These are phyloP conservation scores for Hymenoscyphus occultus DNA, from an alignment of 2,329 filamentous ascomycete species.

Conservation along the genomic window DNA sequence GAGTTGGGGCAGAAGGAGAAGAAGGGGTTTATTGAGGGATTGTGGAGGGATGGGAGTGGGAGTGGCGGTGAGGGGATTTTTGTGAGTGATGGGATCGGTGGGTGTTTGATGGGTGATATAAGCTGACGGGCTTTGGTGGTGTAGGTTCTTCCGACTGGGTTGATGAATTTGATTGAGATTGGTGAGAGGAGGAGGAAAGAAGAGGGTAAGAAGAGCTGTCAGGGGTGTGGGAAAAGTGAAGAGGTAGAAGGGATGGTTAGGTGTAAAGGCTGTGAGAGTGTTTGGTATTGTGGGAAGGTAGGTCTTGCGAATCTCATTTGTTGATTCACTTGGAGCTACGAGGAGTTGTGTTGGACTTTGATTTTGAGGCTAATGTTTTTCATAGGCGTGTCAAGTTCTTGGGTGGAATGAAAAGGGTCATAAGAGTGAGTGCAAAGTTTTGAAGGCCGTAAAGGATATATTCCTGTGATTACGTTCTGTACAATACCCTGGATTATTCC, in stretches of 20 bases:
- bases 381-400: conserved; percentile 30
- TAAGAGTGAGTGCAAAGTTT: conserved; percentile 32
- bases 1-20: conserved; percentile 21
- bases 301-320: conserved; percentile 7
- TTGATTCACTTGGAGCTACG: neutral
- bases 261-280: conserved; percentile 31
- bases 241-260: conserved; percentile 19
- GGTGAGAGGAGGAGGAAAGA: conserved; percentile 3
- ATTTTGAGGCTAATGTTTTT: neutral
- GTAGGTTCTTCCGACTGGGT: conserved; percentile 28
- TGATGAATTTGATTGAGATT: conserved; percentile 26
- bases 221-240: conserved; percentile 24
- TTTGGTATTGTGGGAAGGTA: conserved; percentile 36
- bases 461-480: neutral
- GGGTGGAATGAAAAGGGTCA: conserved; percentile 32
- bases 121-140: neutral
- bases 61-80: conserved; percentile 3
- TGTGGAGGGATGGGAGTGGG: conserved; percentile 15
- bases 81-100: conserved; percentile 16
- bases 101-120: neutral
- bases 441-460: conserved; percentile 21
- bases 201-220: conserved; percentile 19
- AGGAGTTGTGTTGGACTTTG: neutral
- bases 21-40: conserved; percentile 27
- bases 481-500: neutral